These are phyloP conservation scores for Steccherinum ochraceum DNA, from an alignment of 768 basidiomycete genomes.

Conservation along the genomic window DNA sequence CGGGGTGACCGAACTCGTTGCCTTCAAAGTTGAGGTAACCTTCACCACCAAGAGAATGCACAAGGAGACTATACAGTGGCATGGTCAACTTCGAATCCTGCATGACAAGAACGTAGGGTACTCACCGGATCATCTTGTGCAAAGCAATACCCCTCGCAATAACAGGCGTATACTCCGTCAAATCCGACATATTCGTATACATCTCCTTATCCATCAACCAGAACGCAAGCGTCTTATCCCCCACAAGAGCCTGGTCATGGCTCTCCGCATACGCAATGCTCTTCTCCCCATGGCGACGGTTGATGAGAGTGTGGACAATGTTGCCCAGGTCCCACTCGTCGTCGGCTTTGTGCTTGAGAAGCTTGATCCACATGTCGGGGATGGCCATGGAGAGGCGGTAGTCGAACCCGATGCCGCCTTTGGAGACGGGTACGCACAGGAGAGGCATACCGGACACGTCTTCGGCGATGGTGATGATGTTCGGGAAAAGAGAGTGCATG, in stretches of 20 bases:
- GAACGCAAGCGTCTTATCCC: conserved; percentile 97
- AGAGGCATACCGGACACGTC: conserved; percentile 99
- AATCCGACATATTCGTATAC: conserved; percentile 95
- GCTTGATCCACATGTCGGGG: conserved; percentile 99
- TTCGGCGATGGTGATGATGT: conserved; percentile 88
- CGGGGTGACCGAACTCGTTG: conserved; percentile 98
- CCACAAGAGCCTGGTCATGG: conserved; percentile 97
- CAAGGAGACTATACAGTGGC: conserved; percentile 56
- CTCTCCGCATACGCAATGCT: conserved; percentile 93
- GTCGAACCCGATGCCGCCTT: conserved; percentile 95
- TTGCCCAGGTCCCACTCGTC: conserved; percentile 83
- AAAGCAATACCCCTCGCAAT: conserved; percentile 86
- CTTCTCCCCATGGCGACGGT: conserved; percentile 84
- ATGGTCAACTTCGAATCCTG: not conserved
- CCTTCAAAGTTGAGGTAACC: conserved; percentile 98
- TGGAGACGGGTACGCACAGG: conserved; percentile 67
- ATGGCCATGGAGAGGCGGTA: conserved; percentile 98
- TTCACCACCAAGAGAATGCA: conserved; percentile 92
- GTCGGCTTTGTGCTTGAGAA: conserved; percentile 88
- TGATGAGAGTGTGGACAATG: conserved; percentile 85
- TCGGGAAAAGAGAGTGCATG: conserved; percentile 76
- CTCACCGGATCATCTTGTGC: conserved; percentile 96
- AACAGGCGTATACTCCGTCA: conserved; percentile 74
- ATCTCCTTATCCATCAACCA: conserved; percentile 99
- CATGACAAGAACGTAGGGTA: not conserved